Evolutionary conservation across 768 basidiomycete genomes (phyloP), one percentile per base, ranked within the genome.

Genomic region (Amanita brunnescens): DNA sequence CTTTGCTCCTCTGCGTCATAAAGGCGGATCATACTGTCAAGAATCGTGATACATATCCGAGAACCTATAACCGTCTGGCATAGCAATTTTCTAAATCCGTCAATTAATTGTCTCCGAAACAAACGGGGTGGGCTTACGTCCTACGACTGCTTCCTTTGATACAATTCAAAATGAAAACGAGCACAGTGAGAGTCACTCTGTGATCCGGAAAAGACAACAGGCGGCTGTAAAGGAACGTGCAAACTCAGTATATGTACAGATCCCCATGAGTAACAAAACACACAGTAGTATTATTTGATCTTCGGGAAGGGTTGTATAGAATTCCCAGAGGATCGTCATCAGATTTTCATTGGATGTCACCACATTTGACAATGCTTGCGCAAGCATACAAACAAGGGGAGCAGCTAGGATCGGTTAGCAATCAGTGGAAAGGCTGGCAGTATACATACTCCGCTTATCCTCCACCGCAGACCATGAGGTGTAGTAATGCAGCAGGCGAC

Each of bases 301-400:
- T 59, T 90, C 88, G 1, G 85, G 77, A 3, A 87, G 71, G 48
- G 72, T 74, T 62, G 90, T 67, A 58, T 85, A 84, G 1, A 67
- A 72, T 32, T 73, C 72, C 87, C 85, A 91, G 29, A 86, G 65
- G 18, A 62, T 71, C n/a, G 70, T 62, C 54, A 77, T 71, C 40
- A 85, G 73, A 6, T 54, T 57, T 37, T 83, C 77, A 54, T 91
- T 88, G 6, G 76, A 75, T 2, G 93, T 91, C 29, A 94, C 76
- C 20, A 91, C 71, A 63, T 96, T 96, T 16, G 91, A 87, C 24
- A 95, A 72, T 3, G 87, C 70, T 63, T 96, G 91, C 2, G 83
- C 72, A 24, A 89, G 68, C 52, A 88, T 74, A 13, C 87, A 75
- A 6, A 85, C 81, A 16, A 77, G 70, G 0, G 74, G 67, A 49